Conservation (phyloP, 2,329 filamentous ascomycete genomes). For the Alternaria ventricosa region DNA sequence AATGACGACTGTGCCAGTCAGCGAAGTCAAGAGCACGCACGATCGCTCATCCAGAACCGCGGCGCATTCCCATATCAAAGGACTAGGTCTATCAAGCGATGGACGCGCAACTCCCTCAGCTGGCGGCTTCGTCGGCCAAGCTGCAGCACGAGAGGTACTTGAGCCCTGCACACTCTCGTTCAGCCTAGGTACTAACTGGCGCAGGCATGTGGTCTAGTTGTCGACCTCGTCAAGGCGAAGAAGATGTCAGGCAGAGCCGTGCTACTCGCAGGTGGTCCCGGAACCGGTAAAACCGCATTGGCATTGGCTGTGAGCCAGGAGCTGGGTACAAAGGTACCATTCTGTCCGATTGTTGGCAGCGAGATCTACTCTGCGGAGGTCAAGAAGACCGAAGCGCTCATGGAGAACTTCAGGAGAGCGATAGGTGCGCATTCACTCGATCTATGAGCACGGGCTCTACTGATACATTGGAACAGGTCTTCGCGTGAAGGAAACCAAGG, state of each 20-base stretch:
- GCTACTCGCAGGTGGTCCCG: conserved; percentile 89
- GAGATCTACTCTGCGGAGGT: conserved; percentile 98
- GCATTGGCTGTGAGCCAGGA: conserved; percentile 96
- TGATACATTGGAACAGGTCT: conserved; percentile 58
- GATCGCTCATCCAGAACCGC: conserved; percentile 83
- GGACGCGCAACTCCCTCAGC: conserved; percentile 78
- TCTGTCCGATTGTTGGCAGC: conserved; percentile 97
- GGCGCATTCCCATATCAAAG: conserved; percentile 97
- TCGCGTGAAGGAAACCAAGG: conserved; percentile 97
- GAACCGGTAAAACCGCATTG: conserved; percentile 93
- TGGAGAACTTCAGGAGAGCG: conserved; percentile 98
- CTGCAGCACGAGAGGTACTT: conserved; percentile 81
- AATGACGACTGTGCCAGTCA: conserved; percentile 56
- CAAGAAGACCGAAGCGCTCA: conserved; percentile 98
- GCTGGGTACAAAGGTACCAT: conserved; percentile 96
- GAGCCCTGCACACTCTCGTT: too few species aligned
- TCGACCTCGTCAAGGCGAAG: conserved; percentile 93
- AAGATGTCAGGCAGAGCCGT: conserved; percentile 98
- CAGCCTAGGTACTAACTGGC: conserved; percentile 14
- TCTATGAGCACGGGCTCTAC: background rate
- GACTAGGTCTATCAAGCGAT: conserved; percentile 82
- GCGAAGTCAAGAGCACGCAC: conserved; percentile 93
- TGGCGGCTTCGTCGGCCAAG: conserved; percentile 86
- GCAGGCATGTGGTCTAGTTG: conserved; percentile 91
- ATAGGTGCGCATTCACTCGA: conserved; percentile 68